Conservation (phyloP, 805 yeast genomes). For the Groenewaldozyma salmanticensis region DNA sequence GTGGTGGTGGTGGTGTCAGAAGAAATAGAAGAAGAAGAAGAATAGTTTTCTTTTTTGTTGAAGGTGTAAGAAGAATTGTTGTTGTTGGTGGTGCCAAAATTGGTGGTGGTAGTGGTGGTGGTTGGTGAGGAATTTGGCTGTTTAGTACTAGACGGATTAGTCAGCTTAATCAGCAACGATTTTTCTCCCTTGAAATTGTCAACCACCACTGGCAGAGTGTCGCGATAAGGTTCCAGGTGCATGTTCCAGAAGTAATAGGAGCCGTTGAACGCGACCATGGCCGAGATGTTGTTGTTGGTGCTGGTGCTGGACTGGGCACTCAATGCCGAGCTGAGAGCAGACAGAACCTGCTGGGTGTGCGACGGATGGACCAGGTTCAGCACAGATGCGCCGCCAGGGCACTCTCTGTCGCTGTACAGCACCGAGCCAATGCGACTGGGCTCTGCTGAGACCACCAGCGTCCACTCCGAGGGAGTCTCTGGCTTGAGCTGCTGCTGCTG, state of each 20-base stretch:
- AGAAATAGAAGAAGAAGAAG: neutral
- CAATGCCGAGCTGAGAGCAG: too few species aligned
- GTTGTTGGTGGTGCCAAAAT: neutral
- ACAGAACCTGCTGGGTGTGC: too few species aligned
- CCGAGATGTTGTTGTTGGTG: slow-evolving; percentile 91
- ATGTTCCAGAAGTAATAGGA: neutral
- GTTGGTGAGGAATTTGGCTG: neutral
- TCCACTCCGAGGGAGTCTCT: neutral
- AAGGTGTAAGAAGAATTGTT: too few species aligned
- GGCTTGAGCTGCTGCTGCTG: slow-evolving; percentile 4
- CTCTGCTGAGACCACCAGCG: slow-evolving; percentile 1
- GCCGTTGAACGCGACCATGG: slow-evolving; percentile 34
- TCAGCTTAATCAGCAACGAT: neutral
- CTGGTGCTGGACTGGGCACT: slow-evolving; percentile 98
- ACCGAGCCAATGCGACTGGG: neutral
- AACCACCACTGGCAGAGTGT: neutral
- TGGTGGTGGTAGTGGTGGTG: neutral
- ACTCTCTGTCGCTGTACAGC: neutral
- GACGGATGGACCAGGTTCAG: too few species aligned
- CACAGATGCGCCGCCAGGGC: too few species aligned
- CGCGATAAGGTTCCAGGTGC: neutral
- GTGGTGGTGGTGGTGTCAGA: slow-evolving; percentile 4
- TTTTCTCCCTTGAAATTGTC: neutral
- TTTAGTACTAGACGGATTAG: neutral
- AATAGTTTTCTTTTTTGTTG: too few species aligned